Base-by-base conservation (phyloP, 164 flowering plant genomes). In the Dillenia turbinata region DNA sequence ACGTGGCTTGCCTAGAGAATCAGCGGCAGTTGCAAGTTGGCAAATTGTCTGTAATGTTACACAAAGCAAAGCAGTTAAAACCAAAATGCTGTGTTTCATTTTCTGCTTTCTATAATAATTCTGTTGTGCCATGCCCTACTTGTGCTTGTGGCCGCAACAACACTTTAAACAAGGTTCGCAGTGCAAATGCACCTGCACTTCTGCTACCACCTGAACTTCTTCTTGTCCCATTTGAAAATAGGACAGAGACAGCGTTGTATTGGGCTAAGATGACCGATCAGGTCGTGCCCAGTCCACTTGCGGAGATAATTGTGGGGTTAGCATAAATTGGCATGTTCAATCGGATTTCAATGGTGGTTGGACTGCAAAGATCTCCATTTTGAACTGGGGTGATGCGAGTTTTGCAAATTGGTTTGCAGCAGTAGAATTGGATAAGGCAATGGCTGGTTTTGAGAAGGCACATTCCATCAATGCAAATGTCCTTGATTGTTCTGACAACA, bases 381-480 rank as follows among this genome's bases (percentile, higher is more conserved):
- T 86, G 73, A 90, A 88, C 56, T 90, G 97, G 94, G 92, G 67
- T 10, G 88, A 83, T 2, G 66, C 48, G 2, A 19, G 58, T 44
- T 85, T 83, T 66, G 78, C 71, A n/a, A 88, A 87, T 60, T 89
- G 96, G 96, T 89, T 89, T 73, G 75, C 84, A 51, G 96, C 92
- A 0, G 77, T 82, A 2, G 63, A 89, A 65, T 33, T 87, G 75
- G 76, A 75, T 49, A 83, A 69, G 45, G 76, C 67, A 17, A 19
- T 46, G 9, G 26, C 63, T 2, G 73, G 76, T 13, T 73, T 60
- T 49, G 66, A 73, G 14, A 63, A 59, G 11, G 60, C 52, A 8
- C 65, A 64, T 56, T 69, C 76, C 2, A 56, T 73, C 57, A 73
- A 73, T 49, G 77, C 60, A 14, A 70, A 60, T 11, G 19, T 5